phyloP scores from a whole-genome alignment of 1,284 basidiomycete species.

The Ceratobasidium sp. region DNA sequence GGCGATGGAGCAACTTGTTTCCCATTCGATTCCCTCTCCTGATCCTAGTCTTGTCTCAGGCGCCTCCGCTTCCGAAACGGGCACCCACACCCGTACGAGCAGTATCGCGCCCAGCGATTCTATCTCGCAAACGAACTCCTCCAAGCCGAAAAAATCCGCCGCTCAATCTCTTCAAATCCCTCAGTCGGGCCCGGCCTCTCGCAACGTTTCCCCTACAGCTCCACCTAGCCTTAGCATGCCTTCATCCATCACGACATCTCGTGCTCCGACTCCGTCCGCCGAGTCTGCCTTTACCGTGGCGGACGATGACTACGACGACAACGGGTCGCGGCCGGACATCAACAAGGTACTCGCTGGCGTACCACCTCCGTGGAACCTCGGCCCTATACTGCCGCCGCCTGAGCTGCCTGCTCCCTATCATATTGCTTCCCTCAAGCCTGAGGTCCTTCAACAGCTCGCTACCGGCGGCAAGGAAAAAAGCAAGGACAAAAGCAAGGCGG shows the following conservation, averaged over 20 bases:
- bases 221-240: slow-evolving; percentile 2
- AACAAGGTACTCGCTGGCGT: not conserved
- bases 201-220: slow-evolving; percentile 1
- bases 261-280: not conserved
- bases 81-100: not conserved
- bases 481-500: not conserved
- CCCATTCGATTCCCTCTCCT: not conserved
- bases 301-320: not conserved
- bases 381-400: not conserved
- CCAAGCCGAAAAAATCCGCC: not conserved
- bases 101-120: slow-evolving; percentile 15
- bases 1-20: not conserved
- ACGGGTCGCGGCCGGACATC: not conserved
- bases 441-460: not conserved
- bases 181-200: not conserved
- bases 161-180: not conserved
- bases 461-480: not conserved
- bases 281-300: not conserved
- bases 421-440: not conserved
- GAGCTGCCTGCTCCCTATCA: not conserved
- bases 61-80: slow-evolving; percentile 2
- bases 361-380: not conserved
- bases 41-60: slow-evolving; percentile 11
- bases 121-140: not conserved
- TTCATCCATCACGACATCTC: not conserved